A percentile compares a stretch with the other conserved stretches of the same genome.
Evolutionary conservation across 257 asterid species (phyloP).

Genomic region (Orobanche coerulescens): DNA sequence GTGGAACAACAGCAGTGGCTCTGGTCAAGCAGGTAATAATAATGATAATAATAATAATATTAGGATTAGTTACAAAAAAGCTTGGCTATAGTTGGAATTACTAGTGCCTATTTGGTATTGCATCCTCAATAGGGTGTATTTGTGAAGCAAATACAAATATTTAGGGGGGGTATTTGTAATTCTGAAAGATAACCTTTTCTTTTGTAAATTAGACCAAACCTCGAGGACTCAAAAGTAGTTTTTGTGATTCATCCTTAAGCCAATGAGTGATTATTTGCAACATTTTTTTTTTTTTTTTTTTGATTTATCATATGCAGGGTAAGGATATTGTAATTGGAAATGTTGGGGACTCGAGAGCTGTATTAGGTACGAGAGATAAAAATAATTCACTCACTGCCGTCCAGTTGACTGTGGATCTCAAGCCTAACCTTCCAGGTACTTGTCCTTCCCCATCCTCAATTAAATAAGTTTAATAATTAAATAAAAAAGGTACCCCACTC

Average conservation of each 20-base stretch:
- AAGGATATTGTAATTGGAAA: slow-evolving; percentile 69
- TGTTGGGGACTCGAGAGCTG: slow-evolving; percentile 85
- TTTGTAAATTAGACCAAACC: no score
- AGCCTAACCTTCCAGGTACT: slow-evolving; percentile 84
- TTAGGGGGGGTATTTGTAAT: no score
- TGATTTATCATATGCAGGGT: slow-evolving; percentile 38
- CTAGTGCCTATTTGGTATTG: no score
- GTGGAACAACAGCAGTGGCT: slow-evolving; percentile 87
- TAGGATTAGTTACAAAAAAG: background rate
- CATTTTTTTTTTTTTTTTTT: no score
- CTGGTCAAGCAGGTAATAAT: slow-evolving; percentile 67
- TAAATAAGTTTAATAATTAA: background rate
- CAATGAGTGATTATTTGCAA: no score
- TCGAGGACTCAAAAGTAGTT: no score
- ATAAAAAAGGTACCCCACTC: background rate
- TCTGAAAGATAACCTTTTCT: no score
- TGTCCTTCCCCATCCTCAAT: background rate
- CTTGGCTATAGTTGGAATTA: no score
- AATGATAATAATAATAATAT: no score
- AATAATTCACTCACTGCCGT: slow-evolving; percentile 50
- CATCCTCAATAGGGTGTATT: no score
- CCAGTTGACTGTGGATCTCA: slow-evolving; percentile 84
- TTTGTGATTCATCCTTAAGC: no score
- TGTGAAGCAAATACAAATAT: no score
- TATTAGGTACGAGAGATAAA: slow-evolving; percentile 58